These are phyloP conservation scores for Irpex sp. DNA, from an alignment of 1,284 basidiomycete species.

Conservation along the genomic window DNA sequence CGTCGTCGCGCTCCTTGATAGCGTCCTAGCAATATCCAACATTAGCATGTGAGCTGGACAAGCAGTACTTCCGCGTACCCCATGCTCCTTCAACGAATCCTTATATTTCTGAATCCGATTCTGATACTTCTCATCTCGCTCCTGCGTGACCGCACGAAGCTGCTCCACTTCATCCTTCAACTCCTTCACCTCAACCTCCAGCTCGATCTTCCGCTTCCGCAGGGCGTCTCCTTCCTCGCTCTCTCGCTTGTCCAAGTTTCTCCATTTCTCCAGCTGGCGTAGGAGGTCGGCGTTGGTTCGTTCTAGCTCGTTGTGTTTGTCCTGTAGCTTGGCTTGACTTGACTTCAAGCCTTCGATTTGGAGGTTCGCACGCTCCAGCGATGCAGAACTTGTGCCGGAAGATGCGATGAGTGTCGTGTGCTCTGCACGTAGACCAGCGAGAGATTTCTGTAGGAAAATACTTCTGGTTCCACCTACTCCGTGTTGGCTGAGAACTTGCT, in stretches of 20 bases:
- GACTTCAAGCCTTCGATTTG: conserved; percentile 54
- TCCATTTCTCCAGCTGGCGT: conserved; percentile 65
- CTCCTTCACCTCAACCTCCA: conserved; percentile 52
- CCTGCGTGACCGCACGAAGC: conserved; percentile 31
- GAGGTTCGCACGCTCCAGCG: conserved; percentile 52
- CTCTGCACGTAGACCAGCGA: conserved; percentile 23
- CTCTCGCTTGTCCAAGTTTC: conserved; percentile 59
- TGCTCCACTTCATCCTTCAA: conserved; percentile 42
- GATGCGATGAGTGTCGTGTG: conserved; percentile 44
- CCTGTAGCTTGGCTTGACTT: conserved; percentile 51
- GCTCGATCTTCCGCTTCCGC: conserved; percentile 50
- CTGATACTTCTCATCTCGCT: conserved; percentile 37
- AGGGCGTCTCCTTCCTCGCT: conserved; percentile 51
- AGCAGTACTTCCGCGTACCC: conserved; percentile 31
- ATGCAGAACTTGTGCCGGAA: conserved; percentile 41
- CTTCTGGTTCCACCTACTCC: background rate
- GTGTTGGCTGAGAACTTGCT: background rate
- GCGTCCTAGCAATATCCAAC: conserved; percentile 1
- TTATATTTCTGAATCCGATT: conserved; percentile 42
- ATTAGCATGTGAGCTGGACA: background rate
- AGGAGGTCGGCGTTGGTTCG: conserved; percentile 51
- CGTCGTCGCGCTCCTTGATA: conserved; percentile 5
- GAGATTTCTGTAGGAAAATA: conserved; percentile 28
- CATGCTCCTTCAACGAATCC: conserved; percentile 35
- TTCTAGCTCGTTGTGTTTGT: conserved; percentile 51